Conservation (phyloP, 148 eudicot species). For the Nepenthes mirabilis region DNA sequence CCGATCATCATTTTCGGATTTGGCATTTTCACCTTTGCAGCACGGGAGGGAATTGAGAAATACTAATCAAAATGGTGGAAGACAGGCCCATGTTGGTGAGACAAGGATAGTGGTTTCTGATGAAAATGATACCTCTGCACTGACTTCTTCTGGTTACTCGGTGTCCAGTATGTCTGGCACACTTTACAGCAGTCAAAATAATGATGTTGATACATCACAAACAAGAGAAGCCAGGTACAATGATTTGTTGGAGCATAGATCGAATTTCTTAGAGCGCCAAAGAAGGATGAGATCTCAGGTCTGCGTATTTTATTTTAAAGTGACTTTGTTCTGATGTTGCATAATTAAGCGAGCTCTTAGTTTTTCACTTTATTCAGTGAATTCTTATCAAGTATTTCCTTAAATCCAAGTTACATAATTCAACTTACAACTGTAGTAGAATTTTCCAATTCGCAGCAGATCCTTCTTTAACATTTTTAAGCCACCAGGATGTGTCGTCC, state of each 20-base stretch:
- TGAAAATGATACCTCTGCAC: conserved; percentile 28
- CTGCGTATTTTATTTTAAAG: conserved; percentile 9
- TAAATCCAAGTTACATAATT: not conserved
- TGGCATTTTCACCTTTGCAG: conserved; percentile 40
- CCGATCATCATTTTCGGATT: conserved; percentile 55
- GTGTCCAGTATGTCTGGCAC: conserved; percentile 26
- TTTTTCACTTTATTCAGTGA: not conserved
- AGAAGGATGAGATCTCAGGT: conserved; percentile 99
- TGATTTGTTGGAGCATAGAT: conserved; percentile 65
- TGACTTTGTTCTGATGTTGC: not conserved
- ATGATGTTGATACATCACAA: conserved; percentile 32
- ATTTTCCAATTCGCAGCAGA: too few relatives aligned
- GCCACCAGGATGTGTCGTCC: too few relatives aligned
- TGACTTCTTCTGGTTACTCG: conserved; percentile 31
- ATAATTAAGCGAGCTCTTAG: not conserved
- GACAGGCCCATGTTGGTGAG: conserved; percentile 11
- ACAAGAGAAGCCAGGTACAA: conserved; percentile 49
- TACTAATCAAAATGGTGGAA: conserved; percentile 13
- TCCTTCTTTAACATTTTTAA: too few relatives aligned
- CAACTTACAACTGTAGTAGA: too few relatives aligned
- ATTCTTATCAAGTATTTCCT: not conserved
- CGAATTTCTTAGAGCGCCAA: conserved; percentile 84
- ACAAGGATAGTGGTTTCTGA: conserved; percentile 22
- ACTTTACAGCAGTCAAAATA: conserved; percentile 25
- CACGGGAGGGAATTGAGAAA: conserved; percentile 28